Conservation (phyloP, 1,284 basidiomycete species). For the Agaricales sp. region DNA sequence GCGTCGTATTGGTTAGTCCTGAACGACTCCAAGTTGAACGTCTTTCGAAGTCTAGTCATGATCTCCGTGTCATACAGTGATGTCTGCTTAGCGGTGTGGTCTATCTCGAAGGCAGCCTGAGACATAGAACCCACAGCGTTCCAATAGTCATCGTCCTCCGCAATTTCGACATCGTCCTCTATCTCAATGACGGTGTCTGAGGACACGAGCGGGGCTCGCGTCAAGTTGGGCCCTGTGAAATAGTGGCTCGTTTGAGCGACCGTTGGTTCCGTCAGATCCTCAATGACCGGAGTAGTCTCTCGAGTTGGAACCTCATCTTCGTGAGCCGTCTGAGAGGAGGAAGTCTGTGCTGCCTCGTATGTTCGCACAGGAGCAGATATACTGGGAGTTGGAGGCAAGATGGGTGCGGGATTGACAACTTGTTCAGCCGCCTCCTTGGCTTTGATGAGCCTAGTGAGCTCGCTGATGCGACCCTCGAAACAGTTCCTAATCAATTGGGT, state of each 20-base stretch:
- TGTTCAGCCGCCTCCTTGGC: not conserved
- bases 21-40: slow-evolving; percentile 17
- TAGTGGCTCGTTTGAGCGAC: not conserved
- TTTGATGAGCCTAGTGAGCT: not conserved
- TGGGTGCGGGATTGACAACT: not conserved
- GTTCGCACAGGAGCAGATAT: not conserved
- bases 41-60: not conserved
- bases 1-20: slow-evolving; percentile 59
- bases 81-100: not conserved
- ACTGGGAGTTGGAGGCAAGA: not conserved
- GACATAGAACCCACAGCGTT: not conserved
- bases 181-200: not conserved
- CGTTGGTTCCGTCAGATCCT: too few species aligned
- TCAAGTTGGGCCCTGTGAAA: not conserved
- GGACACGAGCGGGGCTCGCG: not conserved
- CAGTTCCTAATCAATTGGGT: not conserved
- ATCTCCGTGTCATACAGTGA: not conserved
- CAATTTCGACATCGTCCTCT: not conserved
- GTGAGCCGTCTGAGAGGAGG: too few species aligned
- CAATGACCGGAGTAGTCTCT: too few species aligned
- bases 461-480: not conserved
- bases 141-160: not conserved
- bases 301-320: too few species aligned
- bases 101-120: not conserved
- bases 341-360: not conserved